Evolutionary conservation across 2,329 filamentous ascomycete genomes (phyloP).

Genomic region (Raffaelea deltoideospora): DNA sequence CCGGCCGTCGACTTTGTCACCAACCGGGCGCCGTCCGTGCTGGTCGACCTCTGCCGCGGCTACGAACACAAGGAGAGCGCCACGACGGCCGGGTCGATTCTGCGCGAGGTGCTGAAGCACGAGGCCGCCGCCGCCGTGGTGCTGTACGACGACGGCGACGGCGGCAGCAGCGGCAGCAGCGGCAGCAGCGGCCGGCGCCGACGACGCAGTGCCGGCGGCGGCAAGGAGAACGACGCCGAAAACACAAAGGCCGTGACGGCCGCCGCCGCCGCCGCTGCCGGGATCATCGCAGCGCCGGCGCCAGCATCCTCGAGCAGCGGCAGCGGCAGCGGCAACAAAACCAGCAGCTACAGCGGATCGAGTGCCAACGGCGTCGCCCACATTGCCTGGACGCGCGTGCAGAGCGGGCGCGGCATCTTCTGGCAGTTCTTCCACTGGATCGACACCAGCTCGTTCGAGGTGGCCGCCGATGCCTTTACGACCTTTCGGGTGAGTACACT

Average conservation of each 20-base stretch:
- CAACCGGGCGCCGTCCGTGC: slow-evolving; percentile 69
- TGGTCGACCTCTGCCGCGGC: slow-evolving; percentile 75
- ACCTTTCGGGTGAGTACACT: slow-evolving; percentile 59
- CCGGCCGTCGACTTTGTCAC: slow-evolving; percentile 81
- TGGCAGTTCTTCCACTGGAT: slow-evolving; percentile 98
- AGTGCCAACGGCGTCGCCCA: slow-evolving; percentile 60
- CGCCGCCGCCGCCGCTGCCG: neutral
- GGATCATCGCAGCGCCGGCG: neutral
- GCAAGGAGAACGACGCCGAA: too few species aligned
- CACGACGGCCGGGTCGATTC: slow-evolving; percentile 75
- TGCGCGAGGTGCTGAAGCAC: slow-evolving; percentile 78
- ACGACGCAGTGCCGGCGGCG: too few species aligned
- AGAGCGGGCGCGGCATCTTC: slow-evolving; percentile 74
- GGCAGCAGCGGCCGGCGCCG: neutral
- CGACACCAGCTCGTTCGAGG: slow-evolving; percentile 89
- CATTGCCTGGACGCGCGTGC: slow-evolving; percentile 60
- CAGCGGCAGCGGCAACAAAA: neutral
- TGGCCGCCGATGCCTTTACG: slow-evolving; percentile 92
- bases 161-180: slow-evolving; percentile 18
- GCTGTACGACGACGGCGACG: slow-evolving; percentile 74
- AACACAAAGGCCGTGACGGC: too few species aligned
- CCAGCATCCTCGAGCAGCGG: neutral
- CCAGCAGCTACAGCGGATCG: slow-evolving; percentile 37
- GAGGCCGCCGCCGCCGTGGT: slow-evolving; percentile 84
- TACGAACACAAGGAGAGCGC: slow-evolving; percentile 86